phyloP scores from a whole-genome alignment of 805 yeast species.

The Cyberlindnera euphorbiae region DNA sequence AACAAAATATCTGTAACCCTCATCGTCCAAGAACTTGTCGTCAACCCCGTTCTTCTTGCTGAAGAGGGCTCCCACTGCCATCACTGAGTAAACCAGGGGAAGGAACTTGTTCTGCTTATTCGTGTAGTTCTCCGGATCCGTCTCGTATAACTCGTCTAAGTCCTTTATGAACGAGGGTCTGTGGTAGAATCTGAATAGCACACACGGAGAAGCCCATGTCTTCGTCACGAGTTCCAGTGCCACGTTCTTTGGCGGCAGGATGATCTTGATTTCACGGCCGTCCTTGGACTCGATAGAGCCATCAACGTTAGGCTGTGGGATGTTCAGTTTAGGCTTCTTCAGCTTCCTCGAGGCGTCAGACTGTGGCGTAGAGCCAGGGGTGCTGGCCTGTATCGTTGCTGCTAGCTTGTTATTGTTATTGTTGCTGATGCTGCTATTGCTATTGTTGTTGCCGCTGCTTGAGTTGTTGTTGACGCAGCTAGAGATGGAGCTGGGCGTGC shows the following conservation, averaged over 20 bases:
- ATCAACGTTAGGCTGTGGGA: slow-evolving; percentile 31
- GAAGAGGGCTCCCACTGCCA: slow-evolving; percentile 85
- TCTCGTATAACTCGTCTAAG: slow-evolving; percentile 67
- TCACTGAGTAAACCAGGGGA: slow-evolving; percentile 78
- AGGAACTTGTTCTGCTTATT: slow-evolving; percentile 69
- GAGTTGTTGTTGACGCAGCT: too few species aligned
- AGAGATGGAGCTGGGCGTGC: slow-evolving; percentile 9
- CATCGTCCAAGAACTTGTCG: slow-evolving; percentile 49
- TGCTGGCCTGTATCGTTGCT: too few species aligned
- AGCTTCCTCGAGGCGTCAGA: slow-evolving; percentile 1
- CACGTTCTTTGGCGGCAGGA: slow-evolving; percentile 68
- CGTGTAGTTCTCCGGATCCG: slow-evolving; percentile 66
- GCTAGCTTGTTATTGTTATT: too few species aligned
- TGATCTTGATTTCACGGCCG: slow-evolving; percentile 50
- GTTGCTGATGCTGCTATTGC: not conserved
- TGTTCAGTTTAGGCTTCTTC: slow-evolving; percentile 16
- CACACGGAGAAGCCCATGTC: slow-evolving; percentile 85
- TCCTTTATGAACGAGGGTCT: slow-evolving; percentile 75
- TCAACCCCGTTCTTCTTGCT: slow-evolving; percentile 39
- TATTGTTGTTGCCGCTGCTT: not conserved
- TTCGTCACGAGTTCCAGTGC: slow-evolving; percentile 68
- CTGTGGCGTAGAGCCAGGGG: not conserved
- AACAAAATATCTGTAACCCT: slow-evolving; percentile 73
- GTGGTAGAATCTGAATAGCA: slow-evolving; percentile 79
- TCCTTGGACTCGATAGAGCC: slow-evolving; percentile 35